These are phyloP conservation scores for Geotrichum bryndzae DNA, from an alignment of 1,139 yeast genomes.

Conservation along the genomic window DNA sequence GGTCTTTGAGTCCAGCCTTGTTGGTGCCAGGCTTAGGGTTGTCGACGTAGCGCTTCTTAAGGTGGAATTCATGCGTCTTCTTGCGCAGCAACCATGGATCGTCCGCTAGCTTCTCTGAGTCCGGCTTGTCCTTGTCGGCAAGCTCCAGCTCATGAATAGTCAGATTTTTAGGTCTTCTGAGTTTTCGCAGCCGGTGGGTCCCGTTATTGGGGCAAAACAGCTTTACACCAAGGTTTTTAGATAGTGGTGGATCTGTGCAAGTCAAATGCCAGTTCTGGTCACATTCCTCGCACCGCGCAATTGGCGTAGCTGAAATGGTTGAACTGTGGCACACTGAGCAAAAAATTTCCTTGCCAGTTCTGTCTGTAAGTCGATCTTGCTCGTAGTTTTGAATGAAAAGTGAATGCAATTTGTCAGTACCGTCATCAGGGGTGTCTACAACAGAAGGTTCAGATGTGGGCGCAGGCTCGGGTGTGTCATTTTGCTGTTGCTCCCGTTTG, in stretches of 20 bases:
- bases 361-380: conserved; percentile 44
- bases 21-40: neutral
- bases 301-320: conserved; percentile 49
- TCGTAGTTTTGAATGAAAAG: conserved; percentile 1
- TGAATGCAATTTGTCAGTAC: neutral
- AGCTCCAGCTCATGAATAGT: conserved; percentile 29
- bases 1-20: neutral
- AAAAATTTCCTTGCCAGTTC: conserved; percentile 48
- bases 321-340: conserved; percentile 71
- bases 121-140: neutral
- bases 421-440: neutral
- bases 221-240: conserved; percentile 69
- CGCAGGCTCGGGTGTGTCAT: neutral
- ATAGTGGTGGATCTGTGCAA: conserved; percentile 72
- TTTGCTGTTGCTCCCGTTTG: conserved; percentile 22
- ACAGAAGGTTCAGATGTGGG: neutral
- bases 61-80: neutral
- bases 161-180: conserved; percentile 48
- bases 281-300: conserved; percentile 85
- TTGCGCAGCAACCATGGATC: neutral
- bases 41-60: neutral
- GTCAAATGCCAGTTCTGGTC: conserved; percentile 87
- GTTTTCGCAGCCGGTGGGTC: conserved; percentile 35
- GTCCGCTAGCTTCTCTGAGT: neutral
- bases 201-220: conserved; percentile 95